Percentiles rank a stretch among this genome's conserved stretches.
phyloP scores from a whole-genome alignment of 192 early-diverging fungal genomes.

The Rhizophlyctis rosea region DNA sequence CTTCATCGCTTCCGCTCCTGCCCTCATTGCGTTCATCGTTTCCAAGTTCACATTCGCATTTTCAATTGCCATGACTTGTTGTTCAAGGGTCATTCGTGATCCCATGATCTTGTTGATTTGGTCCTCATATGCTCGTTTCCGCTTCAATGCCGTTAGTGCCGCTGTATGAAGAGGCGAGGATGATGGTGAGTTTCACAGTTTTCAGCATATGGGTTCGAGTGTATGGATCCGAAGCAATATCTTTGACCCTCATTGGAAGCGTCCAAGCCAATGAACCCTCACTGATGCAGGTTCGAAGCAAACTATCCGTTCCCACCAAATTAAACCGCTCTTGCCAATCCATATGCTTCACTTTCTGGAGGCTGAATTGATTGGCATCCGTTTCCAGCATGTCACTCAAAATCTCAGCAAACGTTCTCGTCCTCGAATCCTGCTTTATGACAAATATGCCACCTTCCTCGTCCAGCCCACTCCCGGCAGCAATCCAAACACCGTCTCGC shows the following conservation, averaged over 20 bases:
- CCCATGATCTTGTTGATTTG: slow-evolving; percentile 88
- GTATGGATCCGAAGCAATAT: slow-evolving; percentile 1
- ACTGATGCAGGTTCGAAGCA: no score
- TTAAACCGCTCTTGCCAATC: no score
- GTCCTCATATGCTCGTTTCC: slow-evolving; percentile 80
- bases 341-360: no score
- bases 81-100: slow-evolving; percentile 86
- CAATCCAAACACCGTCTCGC: not conserved
- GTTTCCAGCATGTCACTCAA: not conserved
- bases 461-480: not conserved
- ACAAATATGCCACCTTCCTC: not conserved
- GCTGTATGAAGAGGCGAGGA: slow-evolving; percentile 35
- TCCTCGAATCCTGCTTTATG: not conserved
- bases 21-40: slow-evolving; percentile 91
- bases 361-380: not conserved
- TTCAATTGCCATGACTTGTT: slow-evolving; percentile 94
- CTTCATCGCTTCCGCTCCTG: slow-evolving; percentile 92
- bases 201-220: not conserved
- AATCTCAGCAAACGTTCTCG: not conserved
- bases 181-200: no score
- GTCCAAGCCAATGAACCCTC: no score
- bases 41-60: slow-evolving; percentile 93
- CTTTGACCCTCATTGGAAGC: no score
- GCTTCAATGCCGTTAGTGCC: slow-evolving; percentile 92
- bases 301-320: no score